Evolutionary conservation across 2,329 filamentous ascomycete species (phyloP).

Genomic region (Colletotrichum higginsianum): DNA sequence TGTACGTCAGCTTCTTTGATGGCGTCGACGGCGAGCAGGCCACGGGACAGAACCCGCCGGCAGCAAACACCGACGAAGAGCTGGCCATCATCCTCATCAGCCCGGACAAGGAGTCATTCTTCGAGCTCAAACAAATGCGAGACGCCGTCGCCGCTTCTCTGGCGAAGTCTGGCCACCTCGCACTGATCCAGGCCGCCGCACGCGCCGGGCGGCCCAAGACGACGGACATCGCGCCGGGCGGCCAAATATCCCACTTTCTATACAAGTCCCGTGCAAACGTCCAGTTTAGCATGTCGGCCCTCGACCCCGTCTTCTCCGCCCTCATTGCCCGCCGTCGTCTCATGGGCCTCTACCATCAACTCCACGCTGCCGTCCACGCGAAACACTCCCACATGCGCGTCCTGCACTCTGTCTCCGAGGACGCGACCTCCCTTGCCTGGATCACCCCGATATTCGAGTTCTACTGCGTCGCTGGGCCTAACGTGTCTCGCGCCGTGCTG

Average conservation of each 20-base stretch:
- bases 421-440: conserved; percentile 89
- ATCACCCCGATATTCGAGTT: conserved; percentile 92
- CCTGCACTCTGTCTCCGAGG: conserved; percentile 82
- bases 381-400: conserved; percentile 90
- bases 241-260: conserved; percentile 89
- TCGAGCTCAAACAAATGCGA: conserved; percentile 83
- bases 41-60: conserved; percentile 59
- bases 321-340: conserved; percentile 77
- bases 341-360: conserved; percentile 86
- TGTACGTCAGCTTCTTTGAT: conserved; percentile 98
- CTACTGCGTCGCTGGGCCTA: conserved; percentile 92
- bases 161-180: conserved; percentile 80
- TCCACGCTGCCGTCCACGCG: conserved; percentile 88
- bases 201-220: conserved; percentile 79
- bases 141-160: conserved; percentile 78
- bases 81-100: conserved; percentile 96
- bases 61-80: conserved; percentile 79
- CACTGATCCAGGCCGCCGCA: conserved; percentile 80
- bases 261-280: conserved; percentile 97
- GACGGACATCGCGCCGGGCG: conserved; percentile 84
- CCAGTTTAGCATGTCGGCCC: conserved; percentile 93
- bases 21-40: conserved; percentile 62
- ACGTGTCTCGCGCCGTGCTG: conserved; percentile 74
- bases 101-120: conserved; percentile 94
- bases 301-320: conserved; percentile 75